A percentile compares a stretch with the other conserved stretches of the same genome.
phyloP scores from a whole-genome alignment of 495 filamentous ascomycete genomes.

The Penicillium bialowiezense region DNA sequence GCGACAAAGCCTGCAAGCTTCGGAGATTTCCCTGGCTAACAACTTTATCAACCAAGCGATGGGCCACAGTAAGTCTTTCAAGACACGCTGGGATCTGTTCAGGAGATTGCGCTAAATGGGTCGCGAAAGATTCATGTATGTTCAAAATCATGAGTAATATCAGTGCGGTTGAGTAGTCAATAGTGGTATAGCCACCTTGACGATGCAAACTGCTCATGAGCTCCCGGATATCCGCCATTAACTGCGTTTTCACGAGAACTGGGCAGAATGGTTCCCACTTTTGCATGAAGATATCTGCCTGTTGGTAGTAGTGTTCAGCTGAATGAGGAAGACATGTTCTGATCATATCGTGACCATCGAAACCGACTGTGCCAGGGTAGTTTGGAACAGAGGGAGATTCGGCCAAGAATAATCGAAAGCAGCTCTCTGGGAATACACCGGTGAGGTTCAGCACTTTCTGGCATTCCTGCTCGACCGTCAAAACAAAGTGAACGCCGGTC shows the following conservation, averaged over 20 bases:
- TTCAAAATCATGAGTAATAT: no score
- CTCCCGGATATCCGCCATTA: conserved; percentile 1
- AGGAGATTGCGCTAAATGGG: no score
- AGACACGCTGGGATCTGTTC: no score
- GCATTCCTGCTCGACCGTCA: conserved; percentile 5
- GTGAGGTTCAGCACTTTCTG: background rate
- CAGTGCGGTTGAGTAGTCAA: no score
- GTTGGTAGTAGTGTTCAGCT: conserved; percentile 1
- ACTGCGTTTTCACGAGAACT: background rate
- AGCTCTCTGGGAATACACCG: conserved; percentile 8
- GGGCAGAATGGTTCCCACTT: conserved; percentile 7
- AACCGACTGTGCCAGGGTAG: no score
- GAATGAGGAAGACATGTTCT: background rate
- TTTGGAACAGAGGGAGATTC: no score
- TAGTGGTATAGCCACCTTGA: no score
- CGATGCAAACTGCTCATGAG: no score
- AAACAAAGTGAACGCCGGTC: conserved; percentile 14
- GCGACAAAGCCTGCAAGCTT: conserved; percentile 5
- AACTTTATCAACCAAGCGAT: background rate
- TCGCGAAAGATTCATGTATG: no score
- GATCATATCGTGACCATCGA: no score
- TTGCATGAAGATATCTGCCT: conserved; percentile 5
- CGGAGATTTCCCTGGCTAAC: background rate
- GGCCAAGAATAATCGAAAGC: background rate
- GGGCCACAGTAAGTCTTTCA: no score